Percentiles rank a stretch among this genome's conserved stretches.
phyloP scores from a whole-genome alignment of 1,284 basidiomycete species.

The Tetrapyrgos nigripes region DNA sequence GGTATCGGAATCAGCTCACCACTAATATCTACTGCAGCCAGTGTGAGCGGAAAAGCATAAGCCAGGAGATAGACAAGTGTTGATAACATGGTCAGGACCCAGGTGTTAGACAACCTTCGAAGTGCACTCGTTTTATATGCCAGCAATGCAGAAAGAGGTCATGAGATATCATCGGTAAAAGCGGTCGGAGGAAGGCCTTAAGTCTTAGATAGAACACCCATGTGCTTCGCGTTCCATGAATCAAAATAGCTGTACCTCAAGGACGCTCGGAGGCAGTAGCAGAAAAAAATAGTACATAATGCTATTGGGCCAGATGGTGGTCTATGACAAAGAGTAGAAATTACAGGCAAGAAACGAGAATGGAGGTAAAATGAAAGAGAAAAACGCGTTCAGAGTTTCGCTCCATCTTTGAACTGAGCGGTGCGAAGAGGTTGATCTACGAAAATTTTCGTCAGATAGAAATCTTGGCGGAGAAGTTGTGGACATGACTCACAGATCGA shows the following conservation, averaged over 20 bases:
- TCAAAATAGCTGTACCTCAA: background rate
- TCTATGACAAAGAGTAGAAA: background rate
- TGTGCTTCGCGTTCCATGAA: background rate
- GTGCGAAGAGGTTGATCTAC: constrained; percentile 38
- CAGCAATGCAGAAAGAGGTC: too few relatives aligned
- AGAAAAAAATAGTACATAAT: too few relatives aligned
- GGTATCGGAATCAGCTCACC: background rate
- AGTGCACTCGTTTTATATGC: background rate
- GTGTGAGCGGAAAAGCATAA: background rate
- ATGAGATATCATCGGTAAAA: too few relatives aligned
- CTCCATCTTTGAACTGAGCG: constrained; percentile 30
- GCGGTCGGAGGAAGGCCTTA: background rate
- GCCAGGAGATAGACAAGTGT: background rate
- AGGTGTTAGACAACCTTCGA: background rate
- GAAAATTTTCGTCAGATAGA: constrained; percentile 1
- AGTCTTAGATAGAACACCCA: too few relatives aligned
- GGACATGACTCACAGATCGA: constrained; percentile 52
- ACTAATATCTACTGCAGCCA: background rate
- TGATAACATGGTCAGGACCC: background rate
- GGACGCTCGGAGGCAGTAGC: too few relatives aligned
- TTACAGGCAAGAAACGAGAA: background rate
- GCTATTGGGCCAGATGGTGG: too few relatives aligned
- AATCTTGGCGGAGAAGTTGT: background rate
- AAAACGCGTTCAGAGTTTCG: background rate
- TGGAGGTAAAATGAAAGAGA: background rate